phyloP scores from a whole-genome alignment of 805 yeast species.

The Wickerhamomyces chaumierensis region DNA sequence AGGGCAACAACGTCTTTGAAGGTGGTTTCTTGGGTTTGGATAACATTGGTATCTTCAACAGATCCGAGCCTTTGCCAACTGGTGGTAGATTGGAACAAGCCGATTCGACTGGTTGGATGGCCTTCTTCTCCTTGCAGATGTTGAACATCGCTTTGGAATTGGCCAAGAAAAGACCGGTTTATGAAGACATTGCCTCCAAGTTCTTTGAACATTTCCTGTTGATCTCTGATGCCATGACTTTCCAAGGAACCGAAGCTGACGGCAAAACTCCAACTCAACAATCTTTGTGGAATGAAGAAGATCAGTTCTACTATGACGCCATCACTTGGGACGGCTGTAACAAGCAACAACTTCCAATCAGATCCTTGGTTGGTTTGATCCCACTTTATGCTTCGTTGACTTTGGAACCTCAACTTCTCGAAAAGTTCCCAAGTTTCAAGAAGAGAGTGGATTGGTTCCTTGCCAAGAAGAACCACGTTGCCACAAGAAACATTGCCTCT shows the following conservation, averaged over 20 bases:
- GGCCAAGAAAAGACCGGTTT: slow-evolving; percentile 74
- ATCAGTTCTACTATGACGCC: slow-evolving; percentile 83
- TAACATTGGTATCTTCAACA: slow-evolving; percentile 84
- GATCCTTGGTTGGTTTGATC: slow-evolving; percentile 84
- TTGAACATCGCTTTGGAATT: slow-evolving; percentile 84
- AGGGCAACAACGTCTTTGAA: slow-evolving; percentile 83
- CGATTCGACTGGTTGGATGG: slow-evolving; percentile 97
- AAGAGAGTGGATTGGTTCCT: slow-evolving; percentile 79
- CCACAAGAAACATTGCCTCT: slow-evolving; percentile 77
- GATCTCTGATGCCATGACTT: slow-evolving; percentile 91
- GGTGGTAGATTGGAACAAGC: slow-evolving; percentile 90
- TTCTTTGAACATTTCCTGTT: slow-evolving; percentile 86
- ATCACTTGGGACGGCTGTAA: slow-evolving; percentile 68
- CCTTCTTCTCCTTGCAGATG: slow-evolving; percentile 83
- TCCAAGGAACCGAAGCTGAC: slow-evolving; percentile 28
- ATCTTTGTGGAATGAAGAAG: slow-evolving; percentile 83
- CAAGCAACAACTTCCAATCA: slow-evolving; percentile 64
- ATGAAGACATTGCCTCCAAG: slow-evolving; percentile 89
- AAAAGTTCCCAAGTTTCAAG: slow-evolving; percentile 71
- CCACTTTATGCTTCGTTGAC: slow-evolving; percentile 87
- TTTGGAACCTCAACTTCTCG: slow-evolving; percentile 71
- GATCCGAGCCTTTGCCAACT: slow-evolving; percentile 88
- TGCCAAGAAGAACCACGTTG: slow-evolving; percentile 53
- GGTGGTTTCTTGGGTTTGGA: slow-evolving; percentile 92
- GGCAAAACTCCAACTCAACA: slow-evolving; percentile 36